Percentiles rank a stretch among this genome's conserved stretches.
Evolutionary conservation across 2,329 filamentous ascomycete species (phyloP).

Genomic region (Davidsoniella australis): DNA sequence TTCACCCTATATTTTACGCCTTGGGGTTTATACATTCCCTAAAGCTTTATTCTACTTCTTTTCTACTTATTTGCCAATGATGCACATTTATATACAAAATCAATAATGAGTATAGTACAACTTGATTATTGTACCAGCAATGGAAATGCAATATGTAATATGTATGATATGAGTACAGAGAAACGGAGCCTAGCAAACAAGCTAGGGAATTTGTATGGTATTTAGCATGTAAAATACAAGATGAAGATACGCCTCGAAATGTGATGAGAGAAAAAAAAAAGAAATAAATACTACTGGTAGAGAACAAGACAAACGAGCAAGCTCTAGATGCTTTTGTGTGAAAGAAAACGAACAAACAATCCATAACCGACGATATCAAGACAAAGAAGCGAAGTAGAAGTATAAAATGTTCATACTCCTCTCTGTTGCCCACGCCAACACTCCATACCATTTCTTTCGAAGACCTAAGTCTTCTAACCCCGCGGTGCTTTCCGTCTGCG

Average conservation of each 20-base stretch:
- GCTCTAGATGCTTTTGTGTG: not conserved
- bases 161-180: not conserved
- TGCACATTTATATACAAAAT: no score
- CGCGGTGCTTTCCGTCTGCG: constrained; percentile 12
- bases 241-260: not conserved
- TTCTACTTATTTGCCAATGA: not conserved
- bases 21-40: not conserved
- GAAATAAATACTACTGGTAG: not conserved
- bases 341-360: constrained; percentile 5
- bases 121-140: not conserved
- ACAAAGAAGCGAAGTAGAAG: not conserved
- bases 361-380: not conserved
- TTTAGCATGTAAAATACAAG: no score
- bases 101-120: no score
- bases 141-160: not conserved
- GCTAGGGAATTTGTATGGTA: no score
- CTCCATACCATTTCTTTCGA: not conserved
- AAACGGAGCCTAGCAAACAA: not conserved
- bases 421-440: not conserved
- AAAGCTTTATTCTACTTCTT: not conserved
- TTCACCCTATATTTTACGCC: not conserved
- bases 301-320: no score
- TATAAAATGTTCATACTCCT: not conserved
- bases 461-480: not conserved
- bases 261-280: not conserved